Conservation (phyloP, 305 asterid species). For the Plantago lanceolata region DNA sequence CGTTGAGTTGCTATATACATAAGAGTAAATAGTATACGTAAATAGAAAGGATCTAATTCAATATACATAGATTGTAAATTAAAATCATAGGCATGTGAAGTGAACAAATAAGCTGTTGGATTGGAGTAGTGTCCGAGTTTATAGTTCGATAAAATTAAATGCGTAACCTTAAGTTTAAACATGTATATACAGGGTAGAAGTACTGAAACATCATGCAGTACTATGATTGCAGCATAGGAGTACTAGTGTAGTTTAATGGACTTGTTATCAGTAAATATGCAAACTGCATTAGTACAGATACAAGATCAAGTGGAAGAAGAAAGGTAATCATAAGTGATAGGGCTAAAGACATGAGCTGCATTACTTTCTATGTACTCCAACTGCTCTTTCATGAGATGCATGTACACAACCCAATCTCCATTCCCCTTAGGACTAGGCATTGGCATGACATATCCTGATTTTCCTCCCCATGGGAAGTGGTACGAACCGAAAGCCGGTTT, state of each 20-base stretch:
- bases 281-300: background rate
- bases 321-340: constrained; percentile 34
- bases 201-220: background rate
- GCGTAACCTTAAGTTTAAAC: background rate
- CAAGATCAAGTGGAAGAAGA: constrained; percentile 16
- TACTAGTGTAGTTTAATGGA: background rate
- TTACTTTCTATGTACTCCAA: constrained; percentile 44
- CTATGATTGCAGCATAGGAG: background rate
- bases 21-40: background rate
- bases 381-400: constrained; percentile 44
- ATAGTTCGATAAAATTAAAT: background rate
- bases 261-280: background rate
- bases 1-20: constrained; percentile 2
- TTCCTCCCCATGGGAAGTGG: constrained; percentile 63
- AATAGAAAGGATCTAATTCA: background rate
- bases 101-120: background rate
- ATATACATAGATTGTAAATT: no score
- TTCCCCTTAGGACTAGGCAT: constrained; percentile 55
- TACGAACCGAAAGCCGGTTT: constrained; percentile 47
- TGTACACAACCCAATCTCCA: constrained; percentile 68
- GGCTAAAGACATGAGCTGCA: constrained; percentile 42
- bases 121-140: background rate
- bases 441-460: constrained; percentile 70
- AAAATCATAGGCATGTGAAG: background rate
- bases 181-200: background rate